Evolutionary conservation across 768 basidiomycete species (phyloP).

Genomic region (Rhodotorula toruloides): DNA sequence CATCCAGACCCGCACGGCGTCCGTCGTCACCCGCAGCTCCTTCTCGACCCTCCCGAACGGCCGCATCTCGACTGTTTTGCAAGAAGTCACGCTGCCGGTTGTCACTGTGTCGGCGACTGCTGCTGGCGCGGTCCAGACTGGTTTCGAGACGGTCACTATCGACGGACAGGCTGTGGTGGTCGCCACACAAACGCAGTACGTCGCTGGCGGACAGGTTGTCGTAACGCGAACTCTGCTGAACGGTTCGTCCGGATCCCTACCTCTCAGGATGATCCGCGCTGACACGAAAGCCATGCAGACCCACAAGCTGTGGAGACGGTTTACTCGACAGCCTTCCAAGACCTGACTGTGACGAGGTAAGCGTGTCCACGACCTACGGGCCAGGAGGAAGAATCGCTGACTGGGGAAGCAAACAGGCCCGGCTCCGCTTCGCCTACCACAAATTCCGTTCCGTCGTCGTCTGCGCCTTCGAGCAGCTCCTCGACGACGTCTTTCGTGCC

Average conservation of each 20-base stretch:
- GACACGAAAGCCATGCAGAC: background rate
- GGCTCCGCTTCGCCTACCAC: no score
- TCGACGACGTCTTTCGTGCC: no score
- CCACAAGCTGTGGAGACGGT: background rate
- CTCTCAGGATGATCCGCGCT: background rate
- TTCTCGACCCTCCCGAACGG: slow-evolving; percentile 5
- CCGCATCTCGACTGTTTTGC: background rate
- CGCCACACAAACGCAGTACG: background rate
- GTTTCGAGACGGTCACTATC: background rate
- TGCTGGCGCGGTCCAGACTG: background rate
- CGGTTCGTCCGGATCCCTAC: background rate
- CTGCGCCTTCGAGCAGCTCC: no score
- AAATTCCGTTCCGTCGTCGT: no score
- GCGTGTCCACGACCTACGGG: background rate
- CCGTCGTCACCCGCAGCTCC: background rate
- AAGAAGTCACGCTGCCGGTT: background rate
- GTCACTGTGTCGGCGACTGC: slow-evolving; percentile 2
- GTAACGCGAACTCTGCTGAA: background rate
- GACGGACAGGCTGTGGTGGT: slow-evolving; percentile 1
- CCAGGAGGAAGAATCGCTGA: no score
- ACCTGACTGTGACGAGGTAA: background rate
- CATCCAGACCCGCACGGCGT: slow-evolving; percentile 1
- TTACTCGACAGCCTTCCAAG: background rate
- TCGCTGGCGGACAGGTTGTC: background rate
- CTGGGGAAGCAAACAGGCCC: no score